Percentiles rank a stretch among this genome's conserved stretches.
Evolutionary conservation across 2,329 filamentous ascomycete genomes (phyloP).

Genomic region (Trichoderma cornu-damae): DNA sequence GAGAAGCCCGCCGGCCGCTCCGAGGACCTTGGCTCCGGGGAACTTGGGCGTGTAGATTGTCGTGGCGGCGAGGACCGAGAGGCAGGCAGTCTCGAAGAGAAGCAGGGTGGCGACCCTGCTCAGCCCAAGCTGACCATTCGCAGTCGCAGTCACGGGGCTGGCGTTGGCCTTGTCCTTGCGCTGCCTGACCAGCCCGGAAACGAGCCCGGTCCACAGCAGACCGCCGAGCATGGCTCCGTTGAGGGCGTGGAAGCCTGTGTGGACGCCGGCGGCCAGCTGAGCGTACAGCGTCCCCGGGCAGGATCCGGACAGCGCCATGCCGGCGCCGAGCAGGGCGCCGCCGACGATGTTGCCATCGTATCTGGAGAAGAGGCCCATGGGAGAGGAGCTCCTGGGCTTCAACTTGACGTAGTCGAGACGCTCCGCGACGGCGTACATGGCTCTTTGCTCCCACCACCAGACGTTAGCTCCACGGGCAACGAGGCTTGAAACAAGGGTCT

Average conservation of each 20-base stretch:
- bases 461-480: not conserved
- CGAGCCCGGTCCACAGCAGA: conserved; percentile 44
- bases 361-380: conserved; percentile 46
- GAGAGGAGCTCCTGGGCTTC: conserved; percentile 46
- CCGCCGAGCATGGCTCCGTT: conserved; percentile 53
- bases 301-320: conserved; percentile 60
- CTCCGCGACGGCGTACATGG: conserved; percentile 44
- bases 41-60: conserved; percentile 31
- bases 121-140: conserved; percentile 40
- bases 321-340: conserved; percentile 56
- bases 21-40: conserved; percentile 33
- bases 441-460: conserved; percentile 30
- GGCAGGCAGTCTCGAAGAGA: conserved; percentile 40
- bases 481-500: not conserved
- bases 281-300: conserved; percentile 62
- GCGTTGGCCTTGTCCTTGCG: conserved; percentile 26
- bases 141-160: conserved; percentile 29
- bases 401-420: conserved; percentile 39
- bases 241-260: conserved; percentile 48
- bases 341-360: conserved; percentile 64
- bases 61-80: conserved; percentile 38
- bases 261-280: conserved; percentile 52
- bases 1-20: conserved; percentile 52
- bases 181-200: conserved; percentile 34
- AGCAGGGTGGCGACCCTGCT: conserved; percentile 36